Conservation (phyloP, 768 basidiomycete genomes). For the Podaxis sp. region DNA sequence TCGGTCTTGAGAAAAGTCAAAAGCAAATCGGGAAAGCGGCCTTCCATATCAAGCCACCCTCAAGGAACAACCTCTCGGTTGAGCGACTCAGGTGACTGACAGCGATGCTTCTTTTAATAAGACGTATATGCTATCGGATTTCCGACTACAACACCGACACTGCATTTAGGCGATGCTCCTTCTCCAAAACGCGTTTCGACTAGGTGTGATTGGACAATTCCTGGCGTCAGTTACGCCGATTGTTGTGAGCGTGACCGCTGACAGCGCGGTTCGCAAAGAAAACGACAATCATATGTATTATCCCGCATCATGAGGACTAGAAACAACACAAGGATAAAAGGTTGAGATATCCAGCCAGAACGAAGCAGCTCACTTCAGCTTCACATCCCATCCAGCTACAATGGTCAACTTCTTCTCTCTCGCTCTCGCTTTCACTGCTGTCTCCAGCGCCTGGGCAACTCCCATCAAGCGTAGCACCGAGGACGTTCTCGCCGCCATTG, state of each 20-base stretch:
- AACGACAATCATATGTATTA: not conserved
- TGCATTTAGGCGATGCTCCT: not conserved
- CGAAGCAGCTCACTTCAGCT: not conserved
- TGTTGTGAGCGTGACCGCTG: not conserved
- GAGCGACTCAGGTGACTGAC: too few relatives aligned
- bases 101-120: too few relatives aligned
- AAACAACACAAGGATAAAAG: not conserved
- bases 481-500: constrained; percentile 26
- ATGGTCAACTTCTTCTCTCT: not conserved
- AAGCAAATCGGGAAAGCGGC: too few relatives aligned
- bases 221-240: not conserved
- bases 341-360: not conserved
- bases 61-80: too few relatives aligned
- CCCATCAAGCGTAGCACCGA: constrained; percentile 16
- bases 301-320: not conserved
- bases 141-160: not conserved
- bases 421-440: not conserved
- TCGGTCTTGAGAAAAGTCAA: too few relatives aligned
- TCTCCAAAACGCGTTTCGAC: not conserved
- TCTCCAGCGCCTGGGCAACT: constrained; percentile 10
- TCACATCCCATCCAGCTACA: not conserved
- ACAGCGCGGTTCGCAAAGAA: not conserved
- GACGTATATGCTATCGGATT: too few relatives aligned
- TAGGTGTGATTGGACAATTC: not conserved
- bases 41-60: too few relatives aligned